These are phyloP conservation scores for Hypholoma fasciculare DNA, from an alignment of 768 basidiomycete species.

Conservation along the genomic window DNA sequence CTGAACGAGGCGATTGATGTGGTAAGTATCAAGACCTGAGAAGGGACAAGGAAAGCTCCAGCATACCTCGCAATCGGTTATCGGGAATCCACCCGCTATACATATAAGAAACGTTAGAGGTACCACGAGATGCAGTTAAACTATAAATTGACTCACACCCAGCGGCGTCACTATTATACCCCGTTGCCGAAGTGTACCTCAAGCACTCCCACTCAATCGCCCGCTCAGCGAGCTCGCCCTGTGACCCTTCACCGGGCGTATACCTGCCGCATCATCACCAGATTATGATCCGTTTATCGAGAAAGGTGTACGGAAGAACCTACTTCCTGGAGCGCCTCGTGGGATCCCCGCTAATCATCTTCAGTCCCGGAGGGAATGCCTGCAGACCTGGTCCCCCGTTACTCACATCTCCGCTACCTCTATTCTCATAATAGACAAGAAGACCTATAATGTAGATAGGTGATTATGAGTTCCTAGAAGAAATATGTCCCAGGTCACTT, in stretches of 20 bases:
- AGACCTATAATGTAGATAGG: conserved; percentile 24
- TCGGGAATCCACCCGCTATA: conserved; percentile 39
- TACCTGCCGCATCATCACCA: conserved; percentile 18
- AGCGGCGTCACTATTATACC: conserved; percentile 26
- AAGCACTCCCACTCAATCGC: conserved; percentile 41
- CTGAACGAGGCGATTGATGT: neutral
- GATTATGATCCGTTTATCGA: neutral
- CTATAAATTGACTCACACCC: conserved; percentile 5
- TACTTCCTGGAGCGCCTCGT: conserved; percentile 35
- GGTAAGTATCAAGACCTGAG: too few relatives aligned
- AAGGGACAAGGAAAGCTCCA: too few relatives aligned
- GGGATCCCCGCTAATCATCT: conserved; percentile 43
- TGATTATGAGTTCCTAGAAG: too few relatives aligned
- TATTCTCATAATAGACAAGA: conserved; percentile 42
- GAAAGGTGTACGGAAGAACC: neutral
- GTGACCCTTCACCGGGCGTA: conserved; percentile 31
- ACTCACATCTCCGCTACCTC: conserved; percentile 33
- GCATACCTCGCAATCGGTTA: conserved; percentile 39
- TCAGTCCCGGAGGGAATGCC: conserved; percentile 43
- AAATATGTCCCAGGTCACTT: neutral
- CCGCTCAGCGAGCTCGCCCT: conserved; percentile 38
- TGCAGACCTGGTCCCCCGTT: conserved; percentile 42
- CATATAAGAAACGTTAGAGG: neutral
- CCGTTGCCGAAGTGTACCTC: conserved; percentile 31
- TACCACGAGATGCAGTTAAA: too few relatives aligned